Conservation (phyloP, 805 yeast genomes). For the Saturnispora kantuleensis region DNA sequence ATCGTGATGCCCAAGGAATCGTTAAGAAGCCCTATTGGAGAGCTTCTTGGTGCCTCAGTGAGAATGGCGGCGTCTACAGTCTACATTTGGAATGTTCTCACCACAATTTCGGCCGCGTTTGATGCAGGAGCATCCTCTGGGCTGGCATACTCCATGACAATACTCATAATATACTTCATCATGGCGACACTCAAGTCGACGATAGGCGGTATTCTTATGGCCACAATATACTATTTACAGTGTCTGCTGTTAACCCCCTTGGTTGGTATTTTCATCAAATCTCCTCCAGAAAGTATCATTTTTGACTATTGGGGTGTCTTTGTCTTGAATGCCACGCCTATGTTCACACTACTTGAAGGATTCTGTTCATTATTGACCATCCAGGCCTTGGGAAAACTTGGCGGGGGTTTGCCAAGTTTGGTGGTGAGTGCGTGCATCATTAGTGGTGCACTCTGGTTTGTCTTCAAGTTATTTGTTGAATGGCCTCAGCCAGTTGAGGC, state of each 20-base stretch:
- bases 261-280: background rate
- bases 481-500: conserved; percentile 52
- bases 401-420: conserved; percentile 59
- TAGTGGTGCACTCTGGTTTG: conserved; percentile 66
- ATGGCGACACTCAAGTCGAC: conserved; percentile 57
- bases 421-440: conserved; percentile 65
- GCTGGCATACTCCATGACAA: conserved; percentile 66
- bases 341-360: conserved; percentile 86
- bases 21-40: background rate
- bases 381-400: conserved; percentile 82
- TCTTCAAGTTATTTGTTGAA: conserved; percentile 73
- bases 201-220: conserved; percentile 2
- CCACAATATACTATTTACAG: conserved; percentile 63
- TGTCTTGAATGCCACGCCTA: conserved; percentile 73
- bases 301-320: conserved; percentile 53
- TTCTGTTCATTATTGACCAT: conserved; percentile 85
- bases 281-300: background rate
- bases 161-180: conserved; percentile 58
- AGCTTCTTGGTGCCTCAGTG: background rate
- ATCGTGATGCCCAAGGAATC: too few species aligned
- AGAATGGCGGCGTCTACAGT: conserved; percentile 41
- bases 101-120: conserved; percentile 87
- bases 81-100: conserved; percentile 57
- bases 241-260: conserved; percentile 11
- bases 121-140: conserved; percentile 95